A percentile compares a stretch with the other conserved stretches of the same genome.
Conservation (phyloP, 208 protist genomes). For the Tritrichomonas musculus region DNA sequence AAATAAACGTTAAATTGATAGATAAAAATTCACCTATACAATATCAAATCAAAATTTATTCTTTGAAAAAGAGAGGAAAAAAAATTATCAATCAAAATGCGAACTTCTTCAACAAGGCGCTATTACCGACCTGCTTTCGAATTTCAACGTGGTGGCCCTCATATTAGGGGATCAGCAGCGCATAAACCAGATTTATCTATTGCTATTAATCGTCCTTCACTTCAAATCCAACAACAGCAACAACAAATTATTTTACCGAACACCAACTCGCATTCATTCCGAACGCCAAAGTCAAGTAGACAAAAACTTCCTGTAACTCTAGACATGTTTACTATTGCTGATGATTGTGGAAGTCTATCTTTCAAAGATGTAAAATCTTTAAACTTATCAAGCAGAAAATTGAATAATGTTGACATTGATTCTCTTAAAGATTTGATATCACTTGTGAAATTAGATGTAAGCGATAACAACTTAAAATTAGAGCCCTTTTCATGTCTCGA, state of each 20-base stretch:
- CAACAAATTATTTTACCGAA: neutral
- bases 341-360: neutral
- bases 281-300: too few species aligned
- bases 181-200: constrained; percentile 24
- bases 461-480: neutral
- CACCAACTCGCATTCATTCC: too few species aligned
- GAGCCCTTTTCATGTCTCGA: neutral
- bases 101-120: too few species aligned
- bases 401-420: neutral
- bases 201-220: neutral
- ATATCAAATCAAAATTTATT: too few species aligned
- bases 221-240: neutral
- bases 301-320: neutral
- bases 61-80: too few species aligned
- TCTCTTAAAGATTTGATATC: neutral
- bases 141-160: neutral
- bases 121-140: neutral
- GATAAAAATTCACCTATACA: too few species aligned
- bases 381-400: neutral
- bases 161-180: neutral
- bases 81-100: too few species aligned
- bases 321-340: neutral
- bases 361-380: neutral
- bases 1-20: too few species aligned
- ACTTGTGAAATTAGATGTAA: neutral